A percentile compares a stretch with the other conserved stretches of the same genome.
phyloP scores from a whole-genome alignment of 768 basidiomycete genomes.

The Sarcodon aspratus region DNA sequence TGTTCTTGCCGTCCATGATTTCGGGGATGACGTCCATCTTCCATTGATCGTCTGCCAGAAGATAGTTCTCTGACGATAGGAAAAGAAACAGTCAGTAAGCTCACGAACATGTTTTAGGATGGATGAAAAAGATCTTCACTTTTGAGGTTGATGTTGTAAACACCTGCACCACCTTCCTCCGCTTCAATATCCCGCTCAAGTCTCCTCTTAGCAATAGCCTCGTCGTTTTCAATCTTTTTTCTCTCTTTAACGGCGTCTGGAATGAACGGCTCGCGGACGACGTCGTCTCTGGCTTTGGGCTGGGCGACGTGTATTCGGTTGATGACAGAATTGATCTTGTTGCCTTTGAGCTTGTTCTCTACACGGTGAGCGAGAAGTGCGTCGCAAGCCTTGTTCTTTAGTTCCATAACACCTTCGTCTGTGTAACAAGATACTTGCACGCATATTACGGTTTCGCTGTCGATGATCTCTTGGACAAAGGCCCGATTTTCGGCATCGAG shows the following conservation, averaged over 20 bases:
- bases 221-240: slow-evolving; percentile 70
- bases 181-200: slow-evolving; percentile 76
- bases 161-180: slow-evolving; percentile 83
- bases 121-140: slow-evolving; percentile 37
- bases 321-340: slow-evolving; percentile 82
- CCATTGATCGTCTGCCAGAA: slow-evolving; percentile 86
- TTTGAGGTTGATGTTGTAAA: slow-evolving; percentile 84
- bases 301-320: slow-evolving; percentile 96
- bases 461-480: slow-evolving; percentile 82
- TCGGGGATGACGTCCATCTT: slow-evolving; percentile 97
- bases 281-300: slow-evolving; percentile 84
- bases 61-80: slow-evolving; percentile 63
- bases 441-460: slow-evolving; percentile 54
- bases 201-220: slow-evolving; percentile 64
- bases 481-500: slow-evolving; percentile 63
- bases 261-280: slow-evolving; percentile 79
- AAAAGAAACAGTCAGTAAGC: neutral
- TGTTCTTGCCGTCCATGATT: slow-evolving; percentile 96
- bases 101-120: neutral
- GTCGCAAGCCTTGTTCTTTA: slow-evolving; percentile 94
- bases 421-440: slow-evolving; percentile 91
- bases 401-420: slow-evolving; percentile 95
- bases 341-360: slow-evolving; percentile 88
- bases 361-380: slow-evolving; percentile 91
- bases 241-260: slow-evolving; percentile 71